Evolutionary conservation across 148 eudicot genomes (phyloP), one percentile per base, ranked within the genome.

Genomic region (Rhododendron ovatum): DNA sequence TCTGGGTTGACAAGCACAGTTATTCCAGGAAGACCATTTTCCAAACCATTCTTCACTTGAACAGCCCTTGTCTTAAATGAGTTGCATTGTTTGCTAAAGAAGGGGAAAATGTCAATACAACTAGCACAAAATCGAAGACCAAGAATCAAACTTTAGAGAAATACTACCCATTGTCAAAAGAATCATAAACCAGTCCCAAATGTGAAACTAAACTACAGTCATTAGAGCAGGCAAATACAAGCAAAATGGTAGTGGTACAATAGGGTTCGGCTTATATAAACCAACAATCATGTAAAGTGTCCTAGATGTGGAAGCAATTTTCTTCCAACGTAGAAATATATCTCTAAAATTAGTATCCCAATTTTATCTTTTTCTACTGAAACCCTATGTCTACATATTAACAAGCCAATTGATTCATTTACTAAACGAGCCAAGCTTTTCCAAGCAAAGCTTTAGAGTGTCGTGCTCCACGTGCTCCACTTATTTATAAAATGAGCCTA

Each of bases 1-100:
- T 93, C 94, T 11, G 98, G 96, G 89, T 94, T 94, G 83, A 92
- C 81, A 78, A 88, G 88, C 85, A 94, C 94, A 30, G 84, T 89
- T 84, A 93, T 84, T n/a, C 93, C 97, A 41, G 90, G 77, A 71
- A 93, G 45, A 55, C 69, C 90, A 55, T 85, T 81, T 82, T 93
- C 91, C 85, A 94, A 88, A 53, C 89, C 93, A 28, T 88, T 51
- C 86, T 91, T 91, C 80, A 90, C 95, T 85, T 83, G 86, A 4
- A 45, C 13, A 90, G 95, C 95, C 88, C 93, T 87, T 20, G 75
- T 91, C 87, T 90, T 88, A 86, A 94, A 93, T 35, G 87, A 85
- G 35, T 67, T 88, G 90, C 94, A 93, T 59, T 93, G 94, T 35
- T 88, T 93, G 88, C 97, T 92, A 85, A 85, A 48, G 33, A 33